Conservation (phyloP, 23 red algal genomes). For the Gracilaria gracilis region DNA sequence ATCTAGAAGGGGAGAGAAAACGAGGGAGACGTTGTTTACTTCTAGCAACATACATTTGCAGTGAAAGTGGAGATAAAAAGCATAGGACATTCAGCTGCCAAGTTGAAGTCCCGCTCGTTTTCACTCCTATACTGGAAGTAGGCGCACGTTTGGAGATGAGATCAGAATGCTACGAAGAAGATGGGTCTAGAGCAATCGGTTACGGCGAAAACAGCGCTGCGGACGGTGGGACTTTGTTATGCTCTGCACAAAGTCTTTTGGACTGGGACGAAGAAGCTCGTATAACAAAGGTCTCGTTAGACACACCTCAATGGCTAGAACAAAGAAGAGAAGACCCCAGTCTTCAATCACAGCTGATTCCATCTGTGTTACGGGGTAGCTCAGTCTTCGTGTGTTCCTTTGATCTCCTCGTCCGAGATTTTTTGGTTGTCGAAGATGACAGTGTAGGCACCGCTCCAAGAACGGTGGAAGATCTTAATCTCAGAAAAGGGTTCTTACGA, state of each 20-base stretch:
- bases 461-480: background rate
- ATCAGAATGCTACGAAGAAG: constrained; percentile 43
- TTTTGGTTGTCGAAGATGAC: constrained; percentile 14
- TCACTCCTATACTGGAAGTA: constrained; percentile 32
- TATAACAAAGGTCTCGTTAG: constrained; percentile 21
- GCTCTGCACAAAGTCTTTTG: constrained; percentile 19
- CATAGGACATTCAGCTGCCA: constrained; percentile 44
- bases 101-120: constrained; percentile 7
- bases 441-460: background rate
- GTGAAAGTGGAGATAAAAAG: background rate
- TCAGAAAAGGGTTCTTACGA: constrained; percentile 17
- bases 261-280: constrained; percentile 13
- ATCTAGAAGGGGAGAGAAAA: background rate
- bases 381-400: constrained; percentile 52
- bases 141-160: constrained; percentile 57
- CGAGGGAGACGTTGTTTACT: constrained; percentile 29
- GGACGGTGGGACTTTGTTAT: constrained; percentile 63
- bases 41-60: constrained; percentile 5
- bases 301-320: constrained; percentile 59
- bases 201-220: constrained; percentile 19
- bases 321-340: constrained; percentile 33
- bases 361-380: constrained; percentile 28
- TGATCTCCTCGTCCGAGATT: constrained; percentile 51
- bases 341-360: constrained; percentile 34
- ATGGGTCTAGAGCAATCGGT: constrained; percentile 31